Percentiles rank a stretch among this genome's conserved stretches.
Evolutionary conservation across 495 filamentous ascomycete species (phyloP).

Genomic region (Thermochaetoides thermophila): DNA sequence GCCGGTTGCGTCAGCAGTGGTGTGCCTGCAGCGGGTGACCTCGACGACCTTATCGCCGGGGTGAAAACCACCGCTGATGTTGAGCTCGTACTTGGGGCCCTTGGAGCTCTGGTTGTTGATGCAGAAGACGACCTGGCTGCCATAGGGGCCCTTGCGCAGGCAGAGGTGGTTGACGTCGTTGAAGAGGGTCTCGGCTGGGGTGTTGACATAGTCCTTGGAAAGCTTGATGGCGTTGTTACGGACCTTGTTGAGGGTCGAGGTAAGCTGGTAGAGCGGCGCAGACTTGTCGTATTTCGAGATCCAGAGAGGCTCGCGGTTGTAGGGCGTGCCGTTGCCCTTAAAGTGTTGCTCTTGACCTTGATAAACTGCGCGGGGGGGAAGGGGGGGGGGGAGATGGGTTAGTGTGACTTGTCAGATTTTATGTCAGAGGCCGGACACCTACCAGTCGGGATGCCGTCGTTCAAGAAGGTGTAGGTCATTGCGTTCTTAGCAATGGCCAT

Average conservation of each 20-base stretch:
- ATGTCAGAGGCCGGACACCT: not conserved
- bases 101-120: constrained; percentile 20
- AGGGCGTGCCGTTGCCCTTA: constrained; percentile 40
- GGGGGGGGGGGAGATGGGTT: too few relatives aligned
- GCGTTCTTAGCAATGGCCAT: constrained; percentile 52
- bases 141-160: constrained; percentile 49
- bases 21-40: constrained; percentile 13
- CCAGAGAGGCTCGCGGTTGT: constrained; percentile 67
- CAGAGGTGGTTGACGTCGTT: constrained; percentile 42
- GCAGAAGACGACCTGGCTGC: constrained; percentile 28
- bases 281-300: constrained; percentile 43
- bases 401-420: not conserved
- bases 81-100: constrained; percentile 12
- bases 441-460: constrained; percentile 36
- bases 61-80: constrained; percentile 15
- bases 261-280: constrained; percentile 43
- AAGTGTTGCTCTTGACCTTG: constrained; percentile 63
- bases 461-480: constrained; percentile 53
- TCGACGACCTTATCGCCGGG: constrained; percentile 15
- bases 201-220: constrained; percentile 34
- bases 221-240: constrained; percentile 41
- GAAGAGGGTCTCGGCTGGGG: constrained; percentile 39
- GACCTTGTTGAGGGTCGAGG: constrained; percentile 42
- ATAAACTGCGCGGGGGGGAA: constrained; percentile 18
- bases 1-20: constrained; percentile 12